phyloP scores from a whole-genome alignment of 768 basidiomycete species.

The Mycena epipterygia region DNA sequence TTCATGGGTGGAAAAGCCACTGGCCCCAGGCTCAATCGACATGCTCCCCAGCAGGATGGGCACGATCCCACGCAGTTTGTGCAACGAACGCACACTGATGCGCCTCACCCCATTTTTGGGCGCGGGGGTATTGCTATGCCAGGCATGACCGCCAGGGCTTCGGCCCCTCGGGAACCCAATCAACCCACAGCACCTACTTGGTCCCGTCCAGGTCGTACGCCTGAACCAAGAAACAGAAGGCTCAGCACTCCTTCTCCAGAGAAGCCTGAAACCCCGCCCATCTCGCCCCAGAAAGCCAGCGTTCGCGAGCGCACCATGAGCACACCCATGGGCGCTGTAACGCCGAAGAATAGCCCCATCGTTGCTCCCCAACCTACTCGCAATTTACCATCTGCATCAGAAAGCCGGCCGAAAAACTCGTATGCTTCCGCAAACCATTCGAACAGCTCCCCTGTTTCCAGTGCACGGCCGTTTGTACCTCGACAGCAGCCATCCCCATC shows the following conservation, averaged over 20 bases:
- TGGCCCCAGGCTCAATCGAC: conserved; percentile 80
- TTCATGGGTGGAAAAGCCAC: conserved; percentile 86
- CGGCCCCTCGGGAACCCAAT: conserved; percentile 11
- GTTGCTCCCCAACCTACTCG: conserved; percentile 17
- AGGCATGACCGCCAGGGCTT: conserved; percentile 61
- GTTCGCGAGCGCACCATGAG: conserved; percentile 66
- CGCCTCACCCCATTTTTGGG: conserved; percentile 84
- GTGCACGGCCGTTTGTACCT: conserved; percentile 8
- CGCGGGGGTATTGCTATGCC: conserved; percentile 83
- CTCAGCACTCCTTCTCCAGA: conserved; percentile 54
- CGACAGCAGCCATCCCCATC: conserved; percentile 13
- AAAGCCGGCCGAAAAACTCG: conserved; percentile 7
- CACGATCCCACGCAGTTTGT: conserved; percentile 77
- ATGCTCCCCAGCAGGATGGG: conserved; percentile 78
- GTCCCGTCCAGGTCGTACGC: conserved; percentile 30
- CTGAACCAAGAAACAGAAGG: conserved; percentile 40
- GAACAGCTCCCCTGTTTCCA: conserved; percentile 5
- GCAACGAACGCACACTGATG: conserved; percentile 63
- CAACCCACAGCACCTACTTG: not conserved
- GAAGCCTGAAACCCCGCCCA: conserved; percentile 53
- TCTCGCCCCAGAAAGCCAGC: conserved; percentile 55
- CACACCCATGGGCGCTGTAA: conserved; percentile 48
- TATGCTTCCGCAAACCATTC: conserved; percentile 3
- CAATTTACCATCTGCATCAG: not conserved
- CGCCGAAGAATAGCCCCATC: conserved; percentile 1